Evolutionary conservation across 1,284 basidiomycete genomes (phyloP).

Genomic region (Fomitopsis palustris): DNA sequence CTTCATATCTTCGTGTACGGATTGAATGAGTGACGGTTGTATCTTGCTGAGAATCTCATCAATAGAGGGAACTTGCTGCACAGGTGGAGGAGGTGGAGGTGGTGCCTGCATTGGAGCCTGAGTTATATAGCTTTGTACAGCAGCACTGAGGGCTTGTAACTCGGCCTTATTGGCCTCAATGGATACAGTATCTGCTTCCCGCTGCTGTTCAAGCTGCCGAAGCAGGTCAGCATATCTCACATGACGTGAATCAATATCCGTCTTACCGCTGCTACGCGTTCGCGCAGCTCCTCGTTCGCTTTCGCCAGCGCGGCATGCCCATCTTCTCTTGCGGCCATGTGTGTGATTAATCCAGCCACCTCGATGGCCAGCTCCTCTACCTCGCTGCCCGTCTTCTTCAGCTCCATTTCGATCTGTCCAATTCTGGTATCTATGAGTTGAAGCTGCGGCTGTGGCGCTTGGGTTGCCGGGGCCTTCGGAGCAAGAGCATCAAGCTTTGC

Average conservation of each 20-base stretch:
- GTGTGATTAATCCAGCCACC: constrained; percentile 34
- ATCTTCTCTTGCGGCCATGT: constrained; percentile 25
- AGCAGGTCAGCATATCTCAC: neutral
- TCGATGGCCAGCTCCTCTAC: constrained; percentile 36
- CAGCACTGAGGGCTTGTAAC: constrained; percentile 37
- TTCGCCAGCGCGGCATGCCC: constrained; percentile 24
- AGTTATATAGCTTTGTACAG: constrained; percentile 36
- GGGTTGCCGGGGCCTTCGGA: neutral
- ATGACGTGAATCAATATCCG: neutral
- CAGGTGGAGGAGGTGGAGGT: constrained; percentile 13
- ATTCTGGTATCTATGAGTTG: neutral
- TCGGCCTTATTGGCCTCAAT: constrained; percentile 13
- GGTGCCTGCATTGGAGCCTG: constrained; percentile 24
- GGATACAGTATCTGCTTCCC: constrained; percentile 8
- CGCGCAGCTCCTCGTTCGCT: constrained; percentile 15
- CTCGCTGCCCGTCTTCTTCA: constrained; percentile 30
- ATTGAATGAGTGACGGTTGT: constrained; percentile 34
- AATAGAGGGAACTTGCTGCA: constrained; percentile 27
- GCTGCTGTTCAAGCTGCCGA: constrained; percentile 27
- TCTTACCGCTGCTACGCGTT: constrained; percentile 27
- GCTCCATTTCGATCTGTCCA: constrained; percentile 4
- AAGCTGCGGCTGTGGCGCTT: neutral
- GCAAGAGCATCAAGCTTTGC: neutral
- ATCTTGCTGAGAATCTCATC: constrained; percentile 42
- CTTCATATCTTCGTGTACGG: constrained; percentile 35